Conservation (phyloP, 129 eudicot species). For the Glebionis coronaria region DNA sequence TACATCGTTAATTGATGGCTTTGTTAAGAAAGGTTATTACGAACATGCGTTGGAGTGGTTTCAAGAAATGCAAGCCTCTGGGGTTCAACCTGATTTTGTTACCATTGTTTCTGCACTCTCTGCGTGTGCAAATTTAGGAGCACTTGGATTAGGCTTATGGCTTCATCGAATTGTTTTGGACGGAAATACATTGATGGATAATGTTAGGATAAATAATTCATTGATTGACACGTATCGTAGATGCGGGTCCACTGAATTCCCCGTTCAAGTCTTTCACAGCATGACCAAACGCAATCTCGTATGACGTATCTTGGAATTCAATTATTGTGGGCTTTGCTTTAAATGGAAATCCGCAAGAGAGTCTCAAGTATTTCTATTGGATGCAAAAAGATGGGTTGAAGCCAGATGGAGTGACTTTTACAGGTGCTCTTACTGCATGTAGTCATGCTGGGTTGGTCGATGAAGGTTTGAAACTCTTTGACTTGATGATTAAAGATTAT, state of each 20-base stretch:
- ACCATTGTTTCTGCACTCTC: constrained; percentile 58
- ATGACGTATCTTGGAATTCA: constrained; percentile 61
- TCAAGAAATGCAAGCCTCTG: constrained; percentile 56
- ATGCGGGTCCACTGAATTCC: constrained; percentile 56
- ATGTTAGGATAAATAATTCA: constrained; percentile 43
- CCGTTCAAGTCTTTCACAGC: constrained; percentile 44
- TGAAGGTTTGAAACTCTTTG: constrained; percentile 58
- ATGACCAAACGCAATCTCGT: constrained; percentile 53
- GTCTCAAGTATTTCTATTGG: constrained; percentile 40
- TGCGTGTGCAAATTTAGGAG: constrained; percentile 84
- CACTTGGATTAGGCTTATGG: constrained; percentile 55
- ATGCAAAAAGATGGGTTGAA: constrained; percentile 47
- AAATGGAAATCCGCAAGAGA: constrained; percentile 64
- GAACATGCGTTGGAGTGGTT: constrained; percentile 66
- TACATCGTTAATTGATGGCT: constrained; percentile 69
- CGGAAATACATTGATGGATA: constrained; percentile 26
- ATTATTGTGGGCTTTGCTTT: constrained; percentile 74
- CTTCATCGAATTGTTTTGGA: constrained; percentile 47
- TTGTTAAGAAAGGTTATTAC: constrained; percentile 44
- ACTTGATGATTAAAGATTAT: constrained; percentile 34
- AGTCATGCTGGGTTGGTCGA: constrained; percentile 64
- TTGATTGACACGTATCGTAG: constrained; percentile 70
- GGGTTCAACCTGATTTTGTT: constrained; percentile 61
- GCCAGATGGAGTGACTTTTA: constrained; percentile 58
- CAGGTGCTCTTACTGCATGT: constrained; percentile 66